Evolutionary conservation across 164 flowering plant species (phyloP), one percentile per base, ranked within the genome.

Genomic region (Magnolia kwangsiensis): DNA sequence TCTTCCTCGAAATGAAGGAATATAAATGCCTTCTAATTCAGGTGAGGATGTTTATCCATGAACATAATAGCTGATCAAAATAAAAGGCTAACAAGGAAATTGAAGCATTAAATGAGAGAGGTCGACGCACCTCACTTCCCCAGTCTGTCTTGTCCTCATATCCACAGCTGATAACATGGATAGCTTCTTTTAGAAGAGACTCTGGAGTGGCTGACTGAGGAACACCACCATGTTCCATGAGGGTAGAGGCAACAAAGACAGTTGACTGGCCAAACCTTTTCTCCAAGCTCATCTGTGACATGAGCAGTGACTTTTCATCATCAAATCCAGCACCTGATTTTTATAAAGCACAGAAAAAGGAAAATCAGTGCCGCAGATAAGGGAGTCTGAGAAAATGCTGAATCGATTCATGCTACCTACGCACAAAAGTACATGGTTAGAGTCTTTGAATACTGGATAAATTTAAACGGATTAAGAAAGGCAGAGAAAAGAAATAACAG

Each of bases 111-210:
- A 49, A 49, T 31, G 24, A 55, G 58, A 50, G 49, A 18, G 3
- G 18, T 45, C 23, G 23, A 37, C 49, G 19, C 58, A 87, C 89
- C 81, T 87, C 89, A 49, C 29, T 81, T 79, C 89, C 89, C 89
- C 89, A 86, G 50, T 86, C 89, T 29, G 87, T 78, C 82, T 85
- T 86, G 80, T 86, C 89, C 78, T 86, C 89, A 71, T 81, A 86
- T 23, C 87, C 89, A 77, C 89, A 86, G 73, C 89, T 80, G 67
- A 86, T 86, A 21, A 86, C 87, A 76, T 86, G 89, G 70, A 86
- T 83, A 51, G 87, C 84, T 75, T 87, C 89, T 58, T 82, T 82
- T 16, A 87, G 80, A 51, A 85, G 85, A 23, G 81, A 69, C 13
- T 83, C 76, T 0, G 86, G 81, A 66, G 78, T 79, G 18, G 82